Conservation (phyloP, 1,284 basidiomycete species). For the Trichosporon ovoides region DNA sequence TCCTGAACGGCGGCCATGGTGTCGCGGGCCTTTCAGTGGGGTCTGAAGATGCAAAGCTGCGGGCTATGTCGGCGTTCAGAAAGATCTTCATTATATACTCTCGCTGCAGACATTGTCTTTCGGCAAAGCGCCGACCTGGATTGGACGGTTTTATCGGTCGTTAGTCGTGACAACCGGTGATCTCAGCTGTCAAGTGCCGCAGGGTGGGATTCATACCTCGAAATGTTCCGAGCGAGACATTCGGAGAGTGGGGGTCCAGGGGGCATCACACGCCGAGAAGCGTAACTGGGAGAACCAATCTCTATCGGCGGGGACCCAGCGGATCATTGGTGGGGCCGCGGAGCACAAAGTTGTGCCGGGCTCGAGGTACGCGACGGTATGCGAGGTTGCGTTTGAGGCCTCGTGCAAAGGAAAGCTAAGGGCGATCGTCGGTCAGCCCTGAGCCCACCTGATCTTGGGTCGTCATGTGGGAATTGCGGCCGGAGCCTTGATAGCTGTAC, state of each 20-base stretch:
- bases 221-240: no score
- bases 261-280: not conserved
- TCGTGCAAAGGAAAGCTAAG: not conserved
- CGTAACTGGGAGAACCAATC: not conserved
- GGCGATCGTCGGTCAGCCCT: no score
- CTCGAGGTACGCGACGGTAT: not conserved
- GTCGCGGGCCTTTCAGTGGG: not conserved
- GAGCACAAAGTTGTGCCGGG: no score
- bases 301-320: not conserved
- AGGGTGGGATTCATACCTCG: no score
- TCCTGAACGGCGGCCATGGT: not conserved
- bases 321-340: not conserved
- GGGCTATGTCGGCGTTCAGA: not conserved
- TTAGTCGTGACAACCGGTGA: not conserved
- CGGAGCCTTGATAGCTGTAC: no score
- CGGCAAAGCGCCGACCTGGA: not conserved
- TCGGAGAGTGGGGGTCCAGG: no score
- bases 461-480: no score
- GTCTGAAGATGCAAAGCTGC: not conserved
- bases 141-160: slow-evolving; percentile 1
- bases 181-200: not conserved
- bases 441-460: no score
- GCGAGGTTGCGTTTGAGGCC: not conserved
- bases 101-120: not conserved
- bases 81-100: not conserved